A percentile compares a stretch with the other conserved stretches of the same genome.
These are phyloP conservation scores for Dictyostelium purpureum DNA, from an alignment of 78 protist species.

Conservation along the genomic window DNA sequence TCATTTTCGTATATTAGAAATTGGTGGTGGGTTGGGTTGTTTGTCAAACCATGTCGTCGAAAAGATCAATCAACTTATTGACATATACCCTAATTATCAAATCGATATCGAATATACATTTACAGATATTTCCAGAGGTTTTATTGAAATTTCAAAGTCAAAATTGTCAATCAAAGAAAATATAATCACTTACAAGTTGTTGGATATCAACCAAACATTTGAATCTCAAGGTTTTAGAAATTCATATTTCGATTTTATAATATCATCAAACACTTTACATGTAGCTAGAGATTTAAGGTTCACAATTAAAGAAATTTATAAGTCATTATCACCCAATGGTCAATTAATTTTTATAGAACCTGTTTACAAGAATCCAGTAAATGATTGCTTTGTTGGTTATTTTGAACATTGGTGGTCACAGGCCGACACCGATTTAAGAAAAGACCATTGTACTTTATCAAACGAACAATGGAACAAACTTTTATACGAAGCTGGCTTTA, in stretches of 20 bases:
- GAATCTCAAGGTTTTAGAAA: neutral
- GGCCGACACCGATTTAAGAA: neutral
- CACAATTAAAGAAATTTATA: neutral
- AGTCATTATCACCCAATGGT: conserved; percentile 27
- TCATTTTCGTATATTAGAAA: conserved; percentile 34
- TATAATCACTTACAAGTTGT: neutral
- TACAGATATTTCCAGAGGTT: conserved; percentile 34
- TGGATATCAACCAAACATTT: conserved; percentile 6
- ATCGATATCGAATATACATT: conserved; percentile 29
- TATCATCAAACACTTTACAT: conserved; percentile 49
- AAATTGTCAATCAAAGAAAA: neutral
- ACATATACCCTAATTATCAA: neutral
- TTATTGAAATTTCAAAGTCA: neutral
- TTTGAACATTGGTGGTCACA: conserved; percentile 56
- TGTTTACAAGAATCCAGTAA: neutral
- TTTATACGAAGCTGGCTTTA: neutral
- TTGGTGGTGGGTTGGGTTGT: conserved; percentile 64
- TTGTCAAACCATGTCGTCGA: neutral
- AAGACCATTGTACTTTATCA: conserved; percentile 16
- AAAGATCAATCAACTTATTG: neutral
- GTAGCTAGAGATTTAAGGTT: neutral
- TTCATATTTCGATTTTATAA: conserved; percentile 14
- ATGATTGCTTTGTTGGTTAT: conserved; percentile 50
- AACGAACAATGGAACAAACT: conserved; percentile 6
- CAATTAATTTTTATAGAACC: conserved; percentile 31